A percentile compares a stretch with the other conserved stretches of the same genome.
Conservation (phyloP, 768 basidiomycete genomes). For the Lentinula boryana region DNA sequence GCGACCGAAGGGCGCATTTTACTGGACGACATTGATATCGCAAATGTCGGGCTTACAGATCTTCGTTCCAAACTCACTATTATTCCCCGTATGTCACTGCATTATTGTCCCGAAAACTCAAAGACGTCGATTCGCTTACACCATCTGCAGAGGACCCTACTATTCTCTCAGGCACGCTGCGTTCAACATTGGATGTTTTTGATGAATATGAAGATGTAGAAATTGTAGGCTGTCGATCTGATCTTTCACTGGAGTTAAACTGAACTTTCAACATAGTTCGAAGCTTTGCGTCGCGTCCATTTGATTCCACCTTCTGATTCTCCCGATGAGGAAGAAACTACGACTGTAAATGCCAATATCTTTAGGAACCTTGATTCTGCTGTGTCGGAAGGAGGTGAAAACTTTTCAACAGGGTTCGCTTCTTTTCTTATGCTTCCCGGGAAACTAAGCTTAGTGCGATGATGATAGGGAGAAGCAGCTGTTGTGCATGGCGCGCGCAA, state of each 20-base stretch:
- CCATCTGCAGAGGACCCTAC: conserved; percentile 72
- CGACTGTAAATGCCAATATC: conserved; percentile 62
- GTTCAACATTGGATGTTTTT: conserved; percentile 81
- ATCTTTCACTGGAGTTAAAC: conserved; percentile 1
- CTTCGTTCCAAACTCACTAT: conserved; percentile 73
- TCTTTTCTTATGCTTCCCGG: neutral
- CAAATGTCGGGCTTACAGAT: conserved; percentile 75
- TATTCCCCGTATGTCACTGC: conserved; percentile 54
- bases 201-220: conserved; percentile 80
- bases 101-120: neutral
- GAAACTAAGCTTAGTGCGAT: neutral
- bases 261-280: conserved; percentile 43
- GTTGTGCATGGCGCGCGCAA: conserved; percentile 86
- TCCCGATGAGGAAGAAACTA: conserved; percentile 35
- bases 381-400: conserved; percentile 83
- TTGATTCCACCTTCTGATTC: conserved; percentile 48
- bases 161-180: conserved; percentile 76
- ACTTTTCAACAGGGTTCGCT: conserved; percentile 77
- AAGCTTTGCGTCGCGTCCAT: conserved; percentile 79
- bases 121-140: conserved; percentile 1
- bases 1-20: conserved; percentile 68
- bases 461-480: conserved; percentile 66
- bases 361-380: conserved; percentile 70
- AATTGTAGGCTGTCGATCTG: conserved; percentile 47
- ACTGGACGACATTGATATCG: conserved; percentile 76